Evolutionary conservation across 495 filamentous ascomycete species (phyloP).

Genomic region (Friedmanniomyces simplex): DNA sequence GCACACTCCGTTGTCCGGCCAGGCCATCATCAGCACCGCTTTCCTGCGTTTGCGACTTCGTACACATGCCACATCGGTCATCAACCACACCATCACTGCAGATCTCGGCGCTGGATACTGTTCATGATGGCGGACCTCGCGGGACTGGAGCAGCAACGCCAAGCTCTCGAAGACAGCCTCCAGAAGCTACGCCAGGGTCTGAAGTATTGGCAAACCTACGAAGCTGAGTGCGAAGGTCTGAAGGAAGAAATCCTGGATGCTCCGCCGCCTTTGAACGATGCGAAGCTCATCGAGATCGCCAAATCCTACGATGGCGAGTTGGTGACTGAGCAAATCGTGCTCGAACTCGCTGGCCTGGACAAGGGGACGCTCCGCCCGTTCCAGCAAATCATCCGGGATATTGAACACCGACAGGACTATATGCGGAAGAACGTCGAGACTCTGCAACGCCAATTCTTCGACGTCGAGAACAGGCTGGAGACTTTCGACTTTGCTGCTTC

Average conservation of each 20-base stretch:
- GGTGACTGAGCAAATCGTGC: slow-evolving; percentile 53
- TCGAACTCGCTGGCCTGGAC: slow-evolving; percentile 51
- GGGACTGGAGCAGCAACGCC: slow-evolving; percentile 60
- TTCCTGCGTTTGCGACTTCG: no score
- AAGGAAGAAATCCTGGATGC: slow-evolving; percentile 62
- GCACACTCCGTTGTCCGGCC: no score
- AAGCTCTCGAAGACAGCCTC: slow-evolving; percentile 65
- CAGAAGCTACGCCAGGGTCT: slow-evolving; percentile 64
- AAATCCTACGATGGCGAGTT: slow-evolving; percentile 42
- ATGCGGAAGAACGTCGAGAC: slow-evolving; percentile 68
- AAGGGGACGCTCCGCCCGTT: slow-evolving; percentile 37
- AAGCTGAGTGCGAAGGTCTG: slow-evolving; percentile 80
- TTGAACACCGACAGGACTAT: slow-evolving; percentile 75
- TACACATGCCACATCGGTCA: no score
- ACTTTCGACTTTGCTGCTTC: slow-evolving; percentile 29
- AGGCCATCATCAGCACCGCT: no score
- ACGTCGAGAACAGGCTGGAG: slow-evolving; percentile 56
- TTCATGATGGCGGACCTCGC: slow-evolving; percentile 10
- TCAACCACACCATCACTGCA: not conserved
- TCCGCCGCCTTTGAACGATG: slow-evolving; percentile 37
- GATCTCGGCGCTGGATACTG: not conserved
- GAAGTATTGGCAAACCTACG: slow-evolving; percentile 78
- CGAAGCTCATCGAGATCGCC: slow-evolving; percentile 45
- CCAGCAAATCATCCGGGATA: slow-evolving; percentile 53
- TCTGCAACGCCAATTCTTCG: slow-evolving; percentile 56